A percentile compares a stretch with the other conserved stretches of the same genome.
Evolutionary conservation across 2,329 filamentous ascomycete species (phyloP).

Genomic region (Fusarium sp.): DNA sequence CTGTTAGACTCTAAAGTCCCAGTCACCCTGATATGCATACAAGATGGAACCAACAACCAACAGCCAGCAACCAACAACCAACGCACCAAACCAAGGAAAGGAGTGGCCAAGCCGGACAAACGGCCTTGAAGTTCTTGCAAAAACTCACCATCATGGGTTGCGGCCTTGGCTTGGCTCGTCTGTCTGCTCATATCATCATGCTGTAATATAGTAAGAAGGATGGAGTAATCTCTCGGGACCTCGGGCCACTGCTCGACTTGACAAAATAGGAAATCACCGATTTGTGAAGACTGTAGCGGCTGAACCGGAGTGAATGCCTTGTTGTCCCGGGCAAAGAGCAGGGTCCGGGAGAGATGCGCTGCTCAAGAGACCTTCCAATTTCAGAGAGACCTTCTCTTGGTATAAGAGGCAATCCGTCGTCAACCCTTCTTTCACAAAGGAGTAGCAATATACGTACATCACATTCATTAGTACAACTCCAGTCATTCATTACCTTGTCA

Average conservation of each 20-base stretch:
- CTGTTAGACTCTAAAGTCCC: background rate
- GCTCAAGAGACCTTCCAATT: background rate
- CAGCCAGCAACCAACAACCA: too few species aligned
- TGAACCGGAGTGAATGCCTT: background rate
- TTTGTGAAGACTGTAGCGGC: background rate
- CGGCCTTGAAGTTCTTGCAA: too few species aligned
- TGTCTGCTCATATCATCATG: too few species aligned
- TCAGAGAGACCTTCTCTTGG: background rate
- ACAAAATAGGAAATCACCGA: background rate
- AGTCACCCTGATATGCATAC: too few species aligned
- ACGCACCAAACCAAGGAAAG: too few species aligned
- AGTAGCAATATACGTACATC: background rate
- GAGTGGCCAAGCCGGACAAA: too few species aligned
- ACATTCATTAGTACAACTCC: background rate
- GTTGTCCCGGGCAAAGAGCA: background rate
- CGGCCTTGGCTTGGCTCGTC: too few species aligned
- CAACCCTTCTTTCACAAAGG: background rate
- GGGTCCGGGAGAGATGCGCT: background rate
- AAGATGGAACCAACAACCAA: too few species aligned
- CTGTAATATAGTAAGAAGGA: too few species aligned
- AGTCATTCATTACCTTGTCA: background rate
- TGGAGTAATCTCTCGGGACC: background rate
- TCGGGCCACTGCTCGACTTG: background rate
- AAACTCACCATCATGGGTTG: too few species aligned
- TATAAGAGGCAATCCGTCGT: background rate